Evolutionary conservation across 2,329 filamentous ascomycete species (phyloP).

Genomic region (Stagonosporopsis vannaccii): DNA sequence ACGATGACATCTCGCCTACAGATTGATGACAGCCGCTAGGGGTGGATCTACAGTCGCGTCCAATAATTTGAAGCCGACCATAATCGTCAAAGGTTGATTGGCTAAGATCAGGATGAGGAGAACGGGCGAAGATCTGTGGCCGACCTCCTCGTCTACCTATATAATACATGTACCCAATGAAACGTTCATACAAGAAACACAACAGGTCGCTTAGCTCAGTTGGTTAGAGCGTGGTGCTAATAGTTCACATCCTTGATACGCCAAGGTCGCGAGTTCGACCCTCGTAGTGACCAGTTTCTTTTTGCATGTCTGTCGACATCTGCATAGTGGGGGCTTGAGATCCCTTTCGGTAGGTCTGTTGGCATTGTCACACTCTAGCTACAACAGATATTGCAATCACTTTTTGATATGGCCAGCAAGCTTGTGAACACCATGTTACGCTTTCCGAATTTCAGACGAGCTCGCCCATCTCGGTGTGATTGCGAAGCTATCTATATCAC

Average conservation of each 20-base stretch:
- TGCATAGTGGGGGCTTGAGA: not conserved
- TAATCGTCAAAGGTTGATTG: not conserved
- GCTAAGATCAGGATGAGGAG: too few species aligned
- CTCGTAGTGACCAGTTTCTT: slow-evolving; percentile 20
- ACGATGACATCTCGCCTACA: not conserved
- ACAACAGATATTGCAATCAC: too few species aligned
- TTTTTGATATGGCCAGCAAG: not conserved
- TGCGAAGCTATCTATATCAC: not conserved
- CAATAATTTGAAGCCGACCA: not conserved
- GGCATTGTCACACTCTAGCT: too few species aligned
- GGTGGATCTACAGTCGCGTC: not conserved
- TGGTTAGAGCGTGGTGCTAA: slow-evolving; percentile 25
- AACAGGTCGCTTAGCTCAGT: slow-evolving; percentile 22
- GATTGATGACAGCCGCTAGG: not conserved
- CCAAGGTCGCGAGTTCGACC: slow-evolving; percentile 25
- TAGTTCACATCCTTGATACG: slow-evolving; percentile 16
- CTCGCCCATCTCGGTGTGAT: not conserved
- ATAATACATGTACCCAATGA: too few species aligned
- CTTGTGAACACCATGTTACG: not conserved
- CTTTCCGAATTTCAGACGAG: not conserved
- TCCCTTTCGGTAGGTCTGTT: too few species aligned
- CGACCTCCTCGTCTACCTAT: too few species aligned
- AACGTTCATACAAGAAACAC: not conserved
- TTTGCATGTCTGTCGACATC: not conserved
- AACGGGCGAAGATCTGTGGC: too few species aligned